Evolutionary conservation across 1,284 basidiomycete species (phyloP).

Genomic region (Leccinum subfulvum): DNA sequence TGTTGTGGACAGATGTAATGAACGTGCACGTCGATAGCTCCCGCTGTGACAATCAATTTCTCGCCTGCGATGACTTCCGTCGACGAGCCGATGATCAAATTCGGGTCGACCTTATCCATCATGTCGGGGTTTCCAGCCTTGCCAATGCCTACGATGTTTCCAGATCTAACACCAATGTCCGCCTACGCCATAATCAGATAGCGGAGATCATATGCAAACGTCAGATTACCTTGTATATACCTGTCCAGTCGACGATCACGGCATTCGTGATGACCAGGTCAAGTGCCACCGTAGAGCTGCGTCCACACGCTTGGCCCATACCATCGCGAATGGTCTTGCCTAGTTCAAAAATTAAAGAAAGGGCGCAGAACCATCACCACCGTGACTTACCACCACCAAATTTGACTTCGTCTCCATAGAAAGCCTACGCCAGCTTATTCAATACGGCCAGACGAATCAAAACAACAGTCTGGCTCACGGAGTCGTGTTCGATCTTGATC

Average conservation of each 20-base stretch:
- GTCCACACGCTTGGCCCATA: constrained; percentile 89
- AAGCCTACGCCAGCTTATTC: constrained; percentile 44
- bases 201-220: neutral
- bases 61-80: constrained; percentile 97
- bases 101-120: constrained; percentile 79
- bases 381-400: constrained; percentile 81
- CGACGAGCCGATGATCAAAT: constrained; percentile 80
- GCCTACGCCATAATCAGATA: constrained; percentile 53
- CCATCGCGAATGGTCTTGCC: constrained; percentile 94
- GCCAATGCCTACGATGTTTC: constrained; percentile 85
- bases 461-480: constrained; percentile 44
- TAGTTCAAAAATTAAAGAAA: constrained; percentile 26
- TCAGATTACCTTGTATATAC: constrained; percentile 81
- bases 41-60: constrained; percentile 90
- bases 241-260: constrained; percentile 91
- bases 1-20: constrained; percentile 96
- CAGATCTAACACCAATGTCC: constrained; percentile 93
- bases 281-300: constrained; percentile 66
- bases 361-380: constrained; percentile 9
- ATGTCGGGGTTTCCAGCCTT: constrained; percentile 97
- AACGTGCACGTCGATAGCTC: constrained; percentile 89
- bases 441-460: neutral
- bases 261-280: constrained; percentile 96
- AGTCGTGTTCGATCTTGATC: constrained; percentile 90
- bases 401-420: constrained; percentile 95